A percentile compares a stretch with the other conserved stretches of the same genome.
These are phyloP conservation scores for Trichoderma semiorbis DNA, from an alignment of 2,329 filamentous ascomycete species.

Conservation along the genomic window DNA sequence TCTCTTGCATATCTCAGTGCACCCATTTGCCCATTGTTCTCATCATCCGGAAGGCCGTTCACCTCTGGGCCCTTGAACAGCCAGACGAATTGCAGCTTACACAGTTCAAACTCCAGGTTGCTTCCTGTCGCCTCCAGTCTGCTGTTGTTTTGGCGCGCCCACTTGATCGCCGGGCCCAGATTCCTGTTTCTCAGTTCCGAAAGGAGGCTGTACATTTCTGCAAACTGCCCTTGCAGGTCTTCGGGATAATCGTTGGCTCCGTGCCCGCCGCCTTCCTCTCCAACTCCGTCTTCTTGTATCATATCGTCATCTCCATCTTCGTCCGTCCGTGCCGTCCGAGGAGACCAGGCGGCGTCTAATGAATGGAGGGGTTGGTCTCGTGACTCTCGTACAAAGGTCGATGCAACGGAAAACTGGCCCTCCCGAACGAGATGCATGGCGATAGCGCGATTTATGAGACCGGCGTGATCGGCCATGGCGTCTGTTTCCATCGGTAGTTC, in stretches of 20 bases:
- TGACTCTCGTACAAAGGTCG: conserved; percentile 76
- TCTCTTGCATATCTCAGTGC: conserved; percentile 73
- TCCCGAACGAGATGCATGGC: conserved; percentile 95
- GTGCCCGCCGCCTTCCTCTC: conserved; percentile 25
- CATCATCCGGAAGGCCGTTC: conserved; percentile 54
- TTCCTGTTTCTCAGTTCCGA: conserved; percentile 72
- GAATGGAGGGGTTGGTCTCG: conserved; percentile 33
- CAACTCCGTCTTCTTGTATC: conserved; percentile 27
- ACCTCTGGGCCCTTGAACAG: conserved; percentile 65
- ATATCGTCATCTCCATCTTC: conserved; percentile 35
- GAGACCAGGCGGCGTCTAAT: conserved; percentile 20
- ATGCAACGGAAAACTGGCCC: conserved; percentile 85
- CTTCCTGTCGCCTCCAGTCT: conserved; percentile 78
- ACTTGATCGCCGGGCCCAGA: conserved; percentile 78
- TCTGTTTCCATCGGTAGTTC: conserved; percentile 76
- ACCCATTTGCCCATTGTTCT: conserved; percentile 52
- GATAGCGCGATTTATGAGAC: conserved; percentile 86
- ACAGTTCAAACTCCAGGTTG: conserved; percentile 93
- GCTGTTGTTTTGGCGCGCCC: conserved; percentile 70
- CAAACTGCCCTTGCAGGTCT: conserved; percentile 75
- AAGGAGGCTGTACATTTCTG: conserved; percentile 87
- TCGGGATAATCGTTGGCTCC: conserved; percentile 31
- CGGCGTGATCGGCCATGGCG: conserved; percentile 69
- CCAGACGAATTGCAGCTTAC: conserved; percentile 84
- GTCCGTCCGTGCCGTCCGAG: conserved; percentile 20